Evolutionary conservation across 768 basidiomycete species (phyloP).

Genomic region (Macrolepiota albuminosa): DNA sequence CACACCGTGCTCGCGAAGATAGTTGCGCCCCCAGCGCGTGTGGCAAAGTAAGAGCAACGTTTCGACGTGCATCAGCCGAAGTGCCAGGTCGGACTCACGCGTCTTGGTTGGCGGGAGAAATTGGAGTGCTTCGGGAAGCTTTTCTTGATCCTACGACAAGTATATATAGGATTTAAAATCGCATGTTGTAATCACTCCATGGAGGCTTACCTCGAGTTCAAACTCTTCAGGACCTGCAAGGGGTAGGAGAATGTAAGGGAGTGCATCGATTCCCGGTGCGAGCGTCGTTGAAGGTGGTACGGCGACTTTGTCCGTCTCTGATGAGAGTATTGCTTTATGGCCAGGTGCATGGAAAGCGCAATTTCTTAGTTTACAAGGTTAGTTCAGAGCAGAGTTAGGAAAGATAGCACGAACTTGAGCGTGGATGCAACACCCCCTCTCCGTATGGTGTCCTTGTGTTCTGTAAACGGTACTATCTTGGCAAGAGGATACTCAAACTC

Average conservation of each 20-base stretch:
- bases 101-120: constrained; percentile 82
- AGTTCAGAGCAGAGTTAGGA: not conserved
- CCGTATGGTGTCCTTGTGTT: constrained; percentile 82
- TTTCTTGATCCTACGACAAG: constrained; percentile 74
- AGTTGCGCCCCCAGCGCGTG: constrained; percentile 83
- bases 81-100: constrained; percentile 71
- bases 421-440: constrained; percentile 83
- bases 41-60: constrained; percentile 85
- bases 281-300: constrained; percentile 52
- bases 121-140: constrained; percentile 77
- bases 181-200: not conserved
- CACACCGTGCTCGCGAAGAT: constrained; percentile 72
- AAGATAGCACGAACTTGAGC: constrained; percentile 60
- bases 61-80: constrained; percentile 85
- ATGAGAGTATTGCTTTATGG: constrained; percentile 67
- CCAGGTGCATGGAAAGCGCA: constrained; percentile 66
- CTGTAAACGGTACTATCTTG: constrained; percentile 83
- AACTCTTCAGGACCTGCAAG: constrained; percentile 95
- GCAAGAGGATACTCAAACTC: constrained; percentile 74
- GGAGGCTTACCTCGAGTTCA: constrained; percentile 66
- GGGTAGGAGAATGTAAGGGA: constrained; percentile 84
- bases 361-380: constrained; percentile 46
- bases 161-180: not conserved
- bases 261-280: constrained; percentile 76
- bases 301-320: constrained; percentile 52